phyloP scores from a whole-genome alignment of 768 basidiomycete species.

The Cantharellus anzutake region DNA sequence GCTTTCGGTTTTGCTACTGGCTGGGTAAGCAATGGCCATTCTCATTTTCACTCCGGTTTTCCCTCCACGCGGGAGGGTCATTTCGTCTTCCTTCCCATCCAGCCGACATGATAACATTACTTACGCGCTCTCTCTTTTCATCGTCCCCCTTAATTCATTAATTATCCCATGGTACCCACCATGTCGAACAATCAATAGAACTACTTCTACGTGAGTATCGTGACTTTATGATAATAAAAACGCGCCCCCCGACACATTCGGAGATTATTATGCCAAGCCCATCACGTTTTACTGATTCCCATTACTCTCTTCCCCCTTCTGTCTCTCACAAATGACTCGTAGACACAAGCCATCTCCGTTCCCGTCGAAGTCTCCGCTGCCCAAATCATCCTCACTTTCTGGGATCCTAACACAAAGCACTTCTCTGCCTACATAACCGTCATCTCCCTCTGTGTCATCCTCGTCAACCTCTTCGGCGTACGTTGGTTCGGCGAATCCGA shows the following conservation, averaged over 20 bases:
- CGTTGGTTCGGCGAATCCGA: constrained; percentile 57
- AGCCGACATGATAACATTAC: no score
- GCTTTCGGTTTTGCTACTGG: constrained; percentile 16
- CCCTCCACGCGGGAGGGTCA: no score
- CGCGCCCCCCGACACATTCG: no score
- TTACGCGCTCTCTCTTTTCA: no score
- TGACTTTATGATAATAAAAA: background rate
- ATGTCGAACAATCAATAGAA: constrained; percentile 18
- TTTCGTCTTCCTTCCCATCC: no score
- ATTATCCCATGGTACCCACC: background rate
- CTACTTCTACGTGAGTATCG: constrained; percentile 30
- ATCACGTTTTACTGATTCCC: no score
- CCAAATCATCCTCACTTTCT: constrained; percentile 14
- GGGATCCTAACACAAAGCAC: constrained; percentile 15
- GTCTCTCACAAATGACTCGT: constrained; percentile 18
- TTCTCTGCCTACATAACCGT: constrained; percentile 68
- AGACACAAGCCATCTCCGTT: constrained; percentile 22
- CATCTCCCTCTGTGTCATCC: constrained; percentile 34
- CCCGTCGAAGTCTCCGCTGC: constrained; percentile 20
- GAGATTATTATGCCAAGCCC: no score
- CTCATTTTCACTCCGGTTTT: no score
- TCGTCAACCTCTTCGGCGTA: constrained; percentile 56
- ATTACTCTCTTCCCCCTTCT: no score
- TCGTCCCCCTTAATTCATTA: no score
- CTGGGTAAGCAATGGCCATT: background rate